Evolutionary conservation across 2,329 filamentous ascomycete species (phyloP).

Genomic region (Dothistroma septosporum): DNA sequence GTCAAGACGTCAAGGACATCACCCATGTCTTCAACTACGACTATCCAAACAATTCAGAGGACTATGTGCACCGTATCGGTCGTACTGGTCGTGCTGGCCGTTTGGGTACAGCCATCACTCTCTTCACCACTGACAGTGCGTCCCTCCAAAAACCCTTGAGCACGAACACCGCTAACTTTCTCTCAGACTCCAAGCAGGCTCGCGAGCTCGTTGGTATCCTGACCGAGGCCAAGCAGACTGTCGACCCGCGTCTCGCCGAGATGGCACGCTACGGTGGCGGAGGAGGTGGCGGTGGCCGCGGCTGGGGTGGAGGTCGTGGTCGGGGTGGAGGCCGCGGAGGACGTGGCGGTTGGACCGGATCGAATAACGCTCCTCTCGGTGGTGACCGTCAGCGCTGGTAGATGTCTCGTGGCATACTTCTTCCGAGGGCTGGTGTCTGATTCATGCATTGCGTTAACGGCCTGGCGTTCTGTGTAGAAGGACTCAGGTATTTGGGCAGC

Average conservation of each 20-base stretch:
- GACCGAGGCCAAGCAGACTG: slow-evolving; percentile 94
- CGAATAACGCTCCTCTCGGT: slow-evolving; percentile 57
- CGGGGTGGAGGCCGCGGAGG: slow-evolving; percentile 44
- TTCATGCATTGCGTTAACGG: slow-evolving; percentile 18
- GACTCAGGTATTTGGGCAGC: not conserved
- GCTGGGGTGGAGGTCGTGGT: slow-evolving; percentile 62
- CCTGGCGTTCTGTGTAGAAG: slow-evolving; percentile 13
- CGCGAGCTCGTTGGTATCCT: slow-evolving; percentile 93
- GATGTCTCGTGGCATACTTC: slow-evolving; percentile 1
- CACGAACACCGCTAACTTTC: slow-evolving; percentile 31
- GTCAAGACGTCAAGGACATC: slow-evolving; percentile 99
- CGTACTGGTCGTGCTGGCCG: slow-evolving; percentile 71
- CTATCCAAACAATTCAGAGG: slow-evolving; percentile 87
- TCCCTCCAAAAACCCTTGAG: slow-evolving; percentile 33
- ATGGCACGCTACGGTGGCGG: slow-evolving; percentile 91
- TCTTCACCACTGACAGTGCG: slow-evolving; percentile 99
- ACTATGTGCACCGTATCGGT: slow-evolving; percentile 66
- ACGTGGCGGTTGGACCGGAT: slow-evolving; percentile 47
- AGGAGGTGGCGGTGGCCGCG: slow-evolving; percentile 64
- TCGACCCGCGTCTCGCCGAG: slow-evolving; percentile 91
- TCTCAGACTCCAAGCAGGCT: slow-evolving; percentile 58
- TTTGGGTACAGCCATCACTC: slow-evolving; percentile 92
- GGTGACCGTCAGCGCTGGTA: slow-evolving; percentile 52
- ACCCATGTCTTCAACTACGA: slow-evolving; percentile 99
- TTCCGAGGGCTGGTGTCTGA: slow-evolving; percentile 9